Evolutionary conservation across 306 rosid genomes (phyloP).

Genomic region (Pachyrhizus erosus): DNA sequence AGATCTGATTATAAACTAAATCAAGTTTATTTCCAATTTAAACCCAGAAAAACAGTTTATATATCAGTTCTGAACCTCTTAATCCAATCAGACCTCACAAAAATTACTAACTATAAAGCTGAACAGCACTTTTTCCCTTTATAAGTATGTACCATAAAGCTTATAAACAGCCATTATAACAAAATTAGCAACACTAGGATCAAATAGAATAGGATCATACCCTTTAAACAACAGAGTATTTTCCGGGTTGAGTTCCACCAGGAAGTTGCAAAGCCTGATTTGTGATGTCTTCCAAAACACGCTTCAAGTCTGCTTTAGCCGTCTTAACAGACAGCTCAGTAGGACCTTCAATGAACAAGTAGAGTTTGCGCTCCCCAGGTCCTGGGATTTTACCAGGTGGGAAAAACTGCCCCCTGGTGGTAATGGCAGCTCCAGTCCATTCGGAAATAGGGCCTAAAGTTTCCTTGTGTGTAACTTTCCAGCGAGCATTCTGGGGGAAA

Average conservation of each 20-base stretch:
- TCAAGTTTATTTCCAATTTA: constrained; percentile 23
- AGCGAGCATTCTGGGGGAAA: constrained; percentile 96
- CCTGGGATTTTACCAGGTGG: constrained; percentile 84
- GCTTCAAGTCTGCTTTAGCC: constrained; percentile 86
- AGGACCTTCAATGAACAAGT: constrained; percentile 95
- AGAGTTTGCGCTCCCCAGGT: constrained; percentile 92
- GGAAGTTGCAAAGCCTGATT: constrained; percentile 88
- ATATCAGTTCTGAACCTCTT: constrained; percentile 18
- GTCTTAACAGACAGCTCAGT: constrained; percentile 89
- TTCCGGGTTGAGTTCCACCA: constrained; percentile 91
- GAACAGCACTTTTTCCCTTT: background rate
- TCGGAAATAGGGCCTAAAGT: constrained; percentile 91
- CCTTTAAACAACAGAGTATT: constrained; percentile 81
- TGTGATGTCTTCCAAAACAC: constrained; percentile 90
- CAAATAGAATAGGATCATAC: constrained; percentile 54
- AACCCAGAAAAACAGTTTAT: background rate
- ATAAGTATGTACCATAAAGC: background rate
- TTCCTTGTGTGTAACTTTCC: constrained; percentile 98
- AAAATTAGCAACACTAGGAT: constrained; percentile 20
- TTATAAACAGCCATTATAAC: background rate
- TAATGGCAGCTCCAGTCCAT: constrained; percentile 98
- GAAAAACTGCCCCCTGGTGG: constrained; percentile 93
- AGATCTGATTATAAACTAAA: background rate
- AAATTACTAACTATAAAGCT: background rate
- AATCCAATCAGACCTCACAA: constrained; percentile 5